These are phyloP conservation scores for Nitzschia sp. DNA, from an alignment of 108 stramenopile genomes.

Conservation along the genomic window DNA sequence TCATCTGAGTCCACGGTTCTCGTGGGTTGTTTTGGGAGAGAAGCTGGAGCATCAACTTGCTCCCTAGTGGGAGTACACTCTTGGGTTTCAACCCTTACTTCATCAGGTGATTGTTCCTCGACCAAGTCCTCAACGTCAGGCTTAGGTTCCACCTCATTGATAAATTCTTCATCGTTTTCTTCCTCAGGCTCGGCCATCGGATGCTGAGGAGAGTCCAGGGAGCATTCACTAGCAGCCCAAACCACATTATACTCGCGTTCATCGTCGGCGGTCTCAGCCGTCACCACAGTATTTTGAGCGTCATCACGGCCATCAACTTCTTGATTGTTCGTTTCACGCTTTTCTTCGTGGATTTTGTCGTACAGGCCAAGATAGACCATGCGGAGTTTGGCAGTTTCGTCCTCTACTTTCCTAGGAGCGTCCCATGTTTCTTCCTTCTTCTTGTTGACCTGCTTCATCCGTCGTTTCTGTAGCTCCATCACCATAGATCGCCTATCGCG, in stretches of 20 bases:
- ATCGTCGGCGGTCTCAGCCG: constrained; percentile 5
- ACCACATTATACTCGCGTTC: constrained; percentile 15
- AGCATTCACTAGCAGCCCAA: constrained; percentile 16
- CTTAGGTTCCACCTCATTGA: too few species aligned
- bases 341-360: constrained; percentile 11
- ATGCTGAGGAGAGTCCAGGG: not conserved
- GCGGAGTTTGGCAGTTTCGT: constrained; percentile 14
- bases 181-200: not conserved
- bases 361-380: constrained; percentile 11
- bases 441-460: constrained; percentile 11
- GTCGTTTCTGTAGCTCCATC: constrained; percentile 14
- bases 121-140: too few species aligned
- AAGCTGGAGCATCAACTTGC: too few species aligned
- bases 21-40: too few species aligned
- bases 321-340: not conserved
- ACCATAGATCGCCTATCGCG: constrained; percentile 8
- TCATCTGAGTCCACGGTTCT: too few species aligned
- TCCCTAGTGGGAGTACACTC: too few species aligned
- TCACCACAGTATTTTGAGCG: not conserved
- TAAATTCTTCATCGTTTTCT: not conserved
- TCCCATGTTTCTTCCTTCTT: not conserved
- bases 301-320: constrained; percentile 8
- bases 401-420: not conserved
- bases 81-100: too few species aligned
- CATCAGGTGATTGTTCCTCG: too few species aligned